Conservation (phyloP, 495 filamentous ascomycete species). For the Hyaloscypha bicolor region DNA sequence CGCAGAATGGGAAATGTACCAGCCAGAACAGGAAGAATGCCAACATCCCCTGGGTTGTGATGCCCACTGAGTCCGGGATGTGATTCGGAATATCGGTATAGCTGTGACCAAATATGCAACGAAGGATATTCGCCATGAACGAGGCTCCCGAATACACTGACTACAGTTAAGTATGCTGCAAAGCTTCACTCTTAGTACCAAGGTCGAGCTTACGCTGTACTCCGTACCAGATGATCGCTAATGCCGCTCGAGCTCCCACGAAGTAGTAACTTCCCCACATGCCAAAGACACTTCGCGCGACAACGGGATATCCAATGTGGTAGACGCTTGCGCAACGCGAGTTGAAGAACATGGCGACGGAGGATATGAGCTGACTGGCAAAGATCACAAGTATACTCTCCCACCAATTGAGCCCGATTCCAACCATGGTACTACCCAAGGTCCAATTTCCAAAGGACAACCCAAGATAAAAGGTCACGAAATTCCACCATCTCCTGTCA, state of each 20-base stretch:
- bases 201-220: constrained; percentile 34
- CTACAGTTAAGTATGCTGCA: neutral
- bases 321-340: constrained; percentile 38
- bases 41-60: constrained; percentile 44
- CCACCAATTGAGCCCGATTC: constrained; percentile 48
- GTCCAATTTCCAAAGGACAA: constrained; percentile 48
- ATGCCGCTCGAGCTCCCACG: constrained; percentile 35
- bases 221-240: constrained; percentile 42
- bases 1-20: constrained; percentile 44
- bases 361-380: constrained; percentile 42
- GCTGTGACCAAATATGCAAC: constrained; percentile 30
- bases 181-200: neutral
- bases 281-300: constrained; percentile 39
- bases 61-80: constrained; percentile 40
- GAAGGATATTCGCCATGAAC: constrained; percentile 38
- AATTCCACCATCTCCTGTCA: constrained; percentile 40
- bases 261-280: constrained; percentile 43
- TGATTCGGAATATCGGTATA: constrained; percentile 43
- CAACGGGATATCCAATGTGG: constrained; percentile 43
- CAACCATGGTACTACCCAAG: constrained; percentile 44
- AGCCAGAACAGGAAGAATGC: constrained; percentile 51
- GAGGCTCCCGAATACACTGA: constrained; percentile 37
- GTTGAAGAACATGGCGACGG: constrained; percentile 48
- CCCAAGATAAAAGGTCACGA: constrained; percentile 43
- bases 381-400: constrained; percentile 48